Conservation (phyloP, 306 rosid species). For the Abrus precatorius region DNA sequence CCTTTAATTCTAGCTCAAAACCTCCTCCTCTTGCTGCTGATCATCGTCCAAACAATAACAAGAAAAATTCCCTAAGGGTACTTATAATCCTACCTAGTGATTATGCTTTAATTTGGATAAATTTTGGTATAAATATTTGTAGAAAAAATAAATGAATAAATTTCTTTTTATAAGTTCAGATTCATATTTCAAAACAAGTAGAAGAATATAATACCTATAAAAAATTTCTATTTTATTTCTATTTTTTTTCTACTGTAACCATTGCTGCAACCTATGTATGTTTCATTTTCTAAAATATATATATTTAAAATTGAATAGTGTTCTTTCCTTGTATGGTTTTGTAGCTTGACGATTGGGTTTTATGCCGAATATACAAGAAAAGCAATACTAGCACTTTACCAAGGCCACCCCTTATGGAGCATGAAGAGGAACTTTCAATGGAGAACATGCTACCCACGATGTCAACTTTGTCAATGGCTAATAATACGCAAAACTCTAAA, state of each 20-base stretch:
- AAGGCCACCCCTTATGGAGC: slow-evolving; percentile 63
- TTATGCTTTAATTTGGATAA: no score
- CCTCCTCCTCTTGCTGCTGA: slow-evolving; percentile 42
- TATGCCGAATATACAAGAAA: slow-evolving; percentile 94
- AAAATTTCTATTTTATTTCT: no score
- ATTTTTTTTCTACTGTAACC: no score
- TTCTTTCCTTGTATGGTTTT: neutral
- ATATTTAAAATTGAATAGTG: neutral
- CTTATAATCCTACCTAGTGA: neutral
- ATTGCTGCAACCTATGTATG: no score
- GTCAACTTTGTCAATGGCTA: slow-evolving; percentile 38
- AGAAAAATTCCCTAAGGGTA: slow-evolving; percentile 80
- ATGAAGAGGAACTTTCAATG: slow-evolving; percentile 58
- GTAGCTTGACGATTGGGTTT: slow-evolving; percentile 95
- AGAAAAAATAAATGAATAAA: no score
- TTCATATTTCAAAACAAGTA: no score
- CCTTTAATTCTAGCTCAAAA: slow-evolving; percentile 35
- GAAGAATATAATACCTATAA: no score
- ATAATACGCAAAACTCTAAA: slow-evolving; percentile 41
- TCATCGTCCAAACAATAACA: slow-evolving; percentile 45
- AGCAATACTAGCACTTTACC: slow-evolving; percentile 56
- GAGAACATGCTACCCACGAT: slow-evolving; percentile 56
- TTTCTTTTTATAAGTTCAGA: no score
- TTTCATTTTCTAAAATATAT: no score
- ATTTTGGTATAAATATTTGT: no score